These are phyloP conservation scores for Aspergillus piperis DNA, from an alignment of 2,329 filamentous ascomycete genomes.

Conservation along the genomic window DNA sequence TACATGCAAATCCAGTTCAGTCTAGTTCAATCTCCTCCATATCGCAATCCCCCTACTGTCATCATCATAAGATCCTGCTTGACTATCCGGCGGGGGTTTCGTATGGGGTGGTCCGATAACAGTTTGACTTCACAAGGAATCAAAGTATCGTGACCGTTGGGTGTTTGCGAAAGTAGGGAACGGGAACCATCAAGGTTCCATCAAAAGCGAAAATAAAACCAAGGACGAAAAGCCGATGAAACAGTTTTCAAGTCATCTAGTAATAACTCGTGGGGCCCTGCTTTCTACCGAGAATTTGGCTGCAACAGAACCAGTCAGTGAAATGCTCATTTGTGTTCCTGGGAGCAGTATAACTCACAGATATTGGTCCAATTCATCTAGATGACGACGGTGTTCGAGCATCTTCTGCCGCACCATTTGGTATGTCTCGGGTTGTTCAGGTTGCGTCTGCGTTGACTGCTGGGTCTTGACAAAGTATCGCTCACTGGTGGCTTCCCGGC, in stretches of 20 bases:
- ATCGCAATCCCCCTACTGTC: slow-evolving; percentile 4
- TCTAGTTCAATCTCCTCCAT: not conserved
- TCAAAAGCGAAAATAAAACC: not conserved
- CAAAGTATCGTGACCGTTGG: not conserved
- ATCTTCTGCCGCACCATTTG: slow-evolving; percentile 21
- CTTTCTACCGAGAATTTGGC: slow-evolving; percentile 2
- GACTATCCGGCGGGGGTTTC: slow-evolving; percentile 11
- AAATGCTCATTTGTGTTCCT: not conserved
- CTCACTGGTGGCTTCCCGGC: slow-evolving; percentile 23
- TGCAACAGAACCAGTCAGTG: slow-evolving; percentile 1
- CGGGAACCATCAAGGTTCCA: not conserved
- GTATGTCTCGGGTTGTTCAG: slow-evolving; percentile 24
- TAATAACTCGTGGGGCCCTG: not conserved
- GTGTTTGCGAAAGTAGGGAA: too few relatives aligned
- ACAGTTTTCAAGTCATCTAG: not conserved
- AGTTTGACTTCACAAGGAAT: not conserved
- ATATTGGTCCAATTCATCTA: slow-evolving; percentile 30
- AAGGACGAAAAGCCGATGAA: not conserved
- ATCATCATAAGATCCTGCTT: slow-evolving; percentile 10
- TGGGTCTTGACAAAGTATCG: slow-evolving; percentile 21
- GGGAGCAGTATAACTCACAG: slow-evolving; percentile 21
- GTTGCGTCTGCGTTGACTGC: not conserved
- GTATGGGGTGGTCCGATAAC: not conserved
- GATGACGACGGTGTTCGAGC: slow-evolving; percentile 26
- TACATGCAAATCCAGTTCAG: slow-evolving; percentile 1